Percentiles rank a stretch among this genome's conserved stretches.
Evolutionary conservation across 2,329 filamentous ascomycete species (phyloP).

Genomic region (Talaromyces sp.): DNA sequence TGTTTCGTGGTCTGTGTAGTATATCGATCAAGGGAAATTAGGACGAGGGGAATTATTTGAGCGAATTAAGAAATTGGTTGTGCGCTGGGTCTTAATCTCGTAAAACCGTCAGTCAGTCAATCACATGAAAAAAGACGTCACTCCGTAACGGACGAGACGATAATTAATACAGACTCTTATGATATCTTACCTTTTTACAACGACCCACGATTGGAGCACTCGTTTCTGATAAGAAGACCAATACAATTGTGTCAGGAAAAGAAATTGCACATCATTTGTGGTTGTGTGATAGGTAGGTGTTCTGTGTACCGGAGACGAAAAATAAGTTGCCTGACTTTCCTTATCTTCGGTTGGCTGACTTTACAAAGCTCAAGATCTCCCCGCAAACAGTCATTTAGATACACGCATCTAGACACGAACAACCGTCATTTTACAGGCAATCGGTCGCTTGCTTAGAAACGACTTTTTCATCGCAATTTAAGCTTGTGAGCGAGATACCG

Average conservation of each 20-base stretch:
- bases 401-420: not conserved
- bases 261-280: not conserved
- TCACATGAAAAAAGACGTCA: slow-evolving; percentile 19
- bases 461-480: not conserved
- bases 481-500: not conserved
- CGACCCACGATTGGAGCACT: not conserved
- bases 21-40: not conserved
- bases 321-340: not conserved
- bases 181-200: not conserved
- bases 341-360: not conserved
- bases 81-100: not conserved
- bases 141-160: not conserved
- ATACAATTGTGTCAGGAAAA: not conserved
- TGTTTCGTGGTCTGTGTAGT: not conserved
- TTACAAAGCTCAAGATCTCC: not conserved
- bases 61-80: not conserved
- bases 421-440: not conserved
- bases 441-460: no score
- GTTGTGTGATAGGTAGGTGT: not conserved
- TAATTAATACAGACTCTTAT: not conserved
- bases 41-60: not conserved
- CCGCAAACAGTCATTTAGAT: not conserved
- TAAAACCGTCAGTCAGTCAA: not conserved
- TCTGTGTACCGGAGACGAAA: not conserved
- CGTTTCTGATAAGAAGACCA: not conserved